A percentile compares a stretch with the other conserved stretches of the same genome.
phyloP scores from a whole-genome alignment of 2,329 filamentous ascomycete species.

The Trichoderma aggressivum region DNA sequence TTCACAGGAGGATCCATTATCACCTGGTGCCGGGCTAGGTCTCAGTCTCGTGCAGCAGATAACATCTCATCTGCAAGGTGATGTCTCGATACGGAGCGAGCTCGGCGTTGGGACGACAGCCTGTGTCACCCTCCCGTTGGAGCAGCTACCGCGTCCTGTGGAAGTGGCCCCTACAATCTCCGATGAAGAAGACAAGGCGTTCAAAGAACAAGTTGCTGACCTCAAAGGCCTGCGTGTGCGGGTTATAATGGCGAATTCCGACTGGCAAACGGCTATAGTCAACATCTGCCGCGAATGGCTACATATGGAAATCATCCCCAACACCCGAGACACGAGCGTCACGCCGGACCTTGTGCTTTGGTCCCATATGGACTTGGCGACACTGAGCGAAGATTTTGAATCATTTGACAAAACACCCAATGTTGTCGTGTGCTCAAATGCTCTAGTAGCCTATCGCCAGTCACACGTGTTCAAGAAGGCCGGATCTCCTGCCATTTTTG shows the following conservation, averaged over 20 bases:
- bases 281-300: conserved; percentile 36
- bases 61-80: conserved; percentile 55
- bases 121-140: conserved; percentile 1
- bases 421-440: conserved; percentile 33
- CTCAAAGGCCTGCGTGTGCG: conserved; percentile 33
- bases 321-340: not conserved
- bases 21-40: conserved; percentile 61
- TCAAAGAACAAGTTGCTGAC: conserved; percentile 28
- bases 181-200: conserved; percentile 27
- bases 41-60: conserved; percentile 62
- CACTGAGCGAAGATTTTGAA: not conserved
- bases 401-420: conserved; percentile 22
- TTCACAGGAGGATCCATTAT: conserved; percentile 58
- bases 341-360: conserved; percentile 29
- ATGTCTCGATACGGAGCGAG: conserved; percentile 53
- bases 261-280: conserved; percentile 22
- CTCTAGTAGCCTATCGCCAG: conserved; percentile 28
- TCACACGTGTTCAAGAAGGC: conserved; percentile 23
- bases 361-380: conserved; percentile 20
- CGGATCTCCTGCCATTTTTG: conserved; percentile 28
- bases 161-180: not conserved
- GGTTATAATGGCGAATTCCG: conserved; percentile 19
- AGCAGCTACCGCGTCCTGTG: not conserved
- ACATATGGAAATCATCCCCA: conserved; percentile 28
- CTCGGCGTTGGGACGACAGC: conserved; percentile 34